These are phyloP conservation scores for Naganishia cerealis DNA, from an alignment of 1,284 basidiomycete species.

Conservation along the genomic window DNA sequence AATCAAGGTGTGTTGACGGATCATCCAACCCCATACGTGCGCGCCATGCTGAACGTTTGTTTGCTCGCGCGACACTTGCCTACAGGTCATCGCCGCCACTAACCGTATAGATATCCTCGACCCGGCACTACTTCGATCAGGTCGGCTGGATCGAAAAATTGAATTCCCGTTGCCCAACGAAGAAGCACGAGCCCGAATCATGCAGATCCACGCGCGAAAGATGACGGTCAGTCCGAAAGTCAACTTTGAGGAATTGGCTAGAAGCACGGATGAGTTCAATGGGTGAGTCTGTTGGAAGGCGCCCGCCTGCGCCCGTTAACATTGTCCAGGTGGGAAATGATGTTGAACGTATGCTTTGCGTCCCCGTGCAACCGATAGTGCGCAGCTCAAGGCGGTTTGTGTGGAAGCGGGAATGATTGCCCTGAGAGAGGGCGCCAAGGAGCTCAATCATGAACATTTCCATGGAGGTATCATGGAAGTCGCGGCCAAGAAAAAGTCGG, in stretches of 20 bases:
- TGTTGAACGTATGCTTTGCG: background rate
- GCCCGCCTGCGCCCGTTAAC: background rate
- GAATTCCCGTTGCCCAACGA: slow-evolving; percentile 78
- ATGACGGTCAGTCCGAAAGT: slow-evolving; percentile 77
- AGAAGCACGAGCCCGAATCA: slow-evolving; percentile 68
- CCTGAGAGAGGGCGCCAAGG: slow-evolving; percentile 85
- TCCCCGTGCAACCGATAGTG: slow-evolving; percentile 34
- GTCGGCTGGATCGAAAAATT: slow-evolving; percentile 74
- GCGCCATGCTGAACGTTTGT: background rate
- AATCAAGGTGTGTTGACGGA: slow-evolving; percentile 74
- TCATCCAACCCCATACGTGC: background rate
- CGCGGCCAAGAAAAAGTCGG: slow-evolving; percentile 96
- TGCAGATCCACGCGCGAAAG: slow-evolving; percentile 85
- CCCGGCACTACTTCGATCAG: slow-evolving; percentile 71
- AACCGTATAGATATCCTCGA: slow-evolving; percentile 98
- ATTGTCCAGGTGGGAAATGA: background rate
- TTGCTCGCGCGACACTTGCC: background rate
- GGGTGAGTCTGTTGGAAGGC: slow-evolving; percentile 47
- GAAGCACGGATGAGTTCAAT: slow-evolving; percentile 76
- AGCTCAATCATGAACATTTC: slow-evolving; percentile 89
- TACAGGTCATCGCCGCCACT: slow-evolving; percentile 93
- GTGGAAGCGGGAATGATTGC: slow-evolving; percentile 99
- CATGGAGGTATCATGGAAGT: slow-evolving; percentile 85
- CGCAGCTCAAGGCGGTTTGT: slow-evolving; percentile 77
- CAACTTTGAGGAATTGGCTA: slow-evolving; percentile 73